phyloP scores from a whole-genome alignment of 2,329 filamentous ascomycete genomes.

The Neonectria coccinea region DNA sequence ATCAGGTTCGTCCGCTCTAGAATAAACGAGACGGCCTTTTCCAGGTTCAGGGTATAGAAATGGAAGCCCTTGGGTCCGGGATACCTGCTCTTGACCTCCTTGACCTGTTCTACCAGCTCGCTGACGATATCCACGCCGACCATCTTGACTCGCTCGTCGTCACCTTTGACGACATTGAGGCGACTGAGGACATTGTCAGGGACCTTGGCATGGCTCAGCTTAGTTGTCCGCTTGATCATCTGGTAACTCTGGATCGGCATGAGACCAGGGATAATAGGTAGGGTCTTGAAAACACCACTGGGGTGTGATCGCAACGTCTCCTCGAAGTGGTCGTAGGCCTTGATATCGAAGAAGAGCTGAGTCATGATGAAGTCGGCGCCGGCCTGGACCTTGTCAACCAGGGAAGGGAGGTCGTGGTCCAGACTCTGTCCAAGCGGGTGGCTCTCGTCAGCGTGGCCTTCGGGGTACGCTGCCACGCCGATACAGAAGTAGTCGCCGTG shows the following conservation, averaged over 20 bases:
- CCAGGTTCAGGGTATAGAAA: constrained; percentile 96
- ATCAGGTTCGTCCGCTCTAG: constrained; percentile 89
- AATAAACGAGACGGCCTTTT: constrained; percentile 95
- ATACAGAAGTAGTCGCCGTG: constrained; percentile 97
- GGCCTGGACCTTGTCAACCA: constrained; percentile 90
- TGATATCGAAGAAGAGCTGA: constrained; percentile 93
- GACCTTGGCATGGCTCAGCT: constrained; percentile 89
- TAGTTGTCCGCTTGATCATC: constrained; percentile 92
- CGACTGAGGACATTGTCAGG: constrained; percentile 77
- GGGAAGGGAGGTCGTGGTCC: constrained; percentile 86
- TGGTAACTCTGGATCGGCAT: constrained; percentile 99
- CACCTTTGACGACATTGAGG: constrained; percentile 78
- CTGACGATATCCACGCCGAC: constrained; percentile 85
- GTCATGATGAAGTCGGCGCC: constrained; percentile 99
- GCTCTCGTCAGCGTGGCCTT: constrained; percentile 92
- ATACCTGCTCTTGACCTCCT: constrained; percentile 68
- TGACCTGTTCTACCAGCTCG: constrained; percentile 85
- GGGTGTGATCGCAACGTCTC: constrained; percentile 80
- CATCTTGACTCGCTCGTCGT: constrained; percentile 84
- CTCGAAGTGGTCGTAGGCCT: constrained; percentile 86
- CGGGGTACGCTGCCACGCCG: constrained; percentile 93
- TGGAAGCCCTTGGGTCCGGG: constrained; percentile 84
- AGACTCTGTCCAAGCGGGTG: constrained; percentile 77
- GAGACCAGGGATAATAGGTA: constrained; percentile 92
- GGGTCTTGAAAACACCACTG: constrained; percentile 84